phyloP scores from a whole-genome alignment of 2,329 filamentous ascomycete species.

The Hypoxylon sp. region DNA sequence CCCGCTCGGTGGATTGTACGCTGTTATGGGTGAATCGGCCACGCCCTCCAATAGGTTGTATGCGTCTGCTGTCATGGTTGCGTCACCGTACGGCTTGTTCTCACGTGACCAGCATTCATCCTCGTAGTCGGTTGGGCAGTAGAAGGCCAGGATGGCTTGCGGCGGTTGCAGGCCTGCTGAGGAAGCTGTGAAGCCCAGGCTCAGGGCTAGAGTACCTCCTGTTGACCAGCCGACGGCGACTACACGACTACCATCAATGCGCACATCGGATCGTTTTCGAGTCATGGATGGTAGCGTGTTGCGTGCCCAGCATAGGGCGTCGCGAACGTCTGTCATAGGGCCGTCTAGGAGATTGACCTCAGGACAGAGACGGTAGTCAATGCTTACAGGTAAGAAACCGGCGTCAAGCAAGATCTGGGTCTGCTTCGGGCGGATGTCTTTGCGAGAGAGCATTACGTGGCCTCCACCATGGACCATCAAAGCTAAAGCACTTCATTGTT shows the following conservation, averaged over 20 bases:
- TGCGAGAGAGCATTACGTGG: conserved; percentile 58
- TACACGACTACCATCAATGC: conserved; percentile 51
- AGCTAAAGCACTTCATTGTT: conserved; percentile 47
- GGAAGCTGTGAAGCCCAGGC: conserved; percentile 56
- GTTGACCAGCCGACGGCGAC: conserved; percentile 64
- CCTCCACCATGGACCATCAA: conserved; percentile 64
- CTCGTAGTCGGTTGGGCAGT: conserved; percentile 53
- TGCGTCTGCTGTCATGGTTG: conserved; percentile 8
- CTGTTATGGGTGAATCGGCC: conserved; percentile 44
- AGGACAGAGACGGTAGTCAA: conserved; percentile 67
- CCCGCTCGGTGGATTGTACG: conserved; percentile 24
- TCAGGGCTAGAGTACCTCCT: conserved; percentile 63
- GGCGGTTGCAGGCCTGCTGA: conserved; percentile 55
- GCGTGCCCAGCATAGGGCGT: conserved; percentile 61
- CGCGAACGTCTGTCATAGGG: conserved; percentile 61
- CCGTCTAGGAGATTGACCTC: conserved; percentile 63
- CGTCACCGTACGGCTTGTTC: conserved; percentile 30
- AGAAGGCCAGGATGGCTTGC: conserved; percentile 61
- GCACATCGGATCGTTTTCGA: conserved; percentile 42
- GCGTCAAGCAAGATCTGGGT: conserved; percentile 55
- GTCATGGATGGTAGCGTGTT: conserved; percentile 53
- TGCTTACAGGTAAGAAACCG: conserved; percentile 63
- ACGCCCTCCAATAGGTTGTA: conserved; percentile 52
- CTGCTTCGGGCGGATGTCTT: conserved; percentile 58
- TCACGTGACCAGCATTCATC: conserved; percentile 29